Evolutionary conservation across 1,284 basidiomycete genomes (phyloP), one percentile per base, ranked within the genome.

Genomic region (Trametes pubescens): DNA sequence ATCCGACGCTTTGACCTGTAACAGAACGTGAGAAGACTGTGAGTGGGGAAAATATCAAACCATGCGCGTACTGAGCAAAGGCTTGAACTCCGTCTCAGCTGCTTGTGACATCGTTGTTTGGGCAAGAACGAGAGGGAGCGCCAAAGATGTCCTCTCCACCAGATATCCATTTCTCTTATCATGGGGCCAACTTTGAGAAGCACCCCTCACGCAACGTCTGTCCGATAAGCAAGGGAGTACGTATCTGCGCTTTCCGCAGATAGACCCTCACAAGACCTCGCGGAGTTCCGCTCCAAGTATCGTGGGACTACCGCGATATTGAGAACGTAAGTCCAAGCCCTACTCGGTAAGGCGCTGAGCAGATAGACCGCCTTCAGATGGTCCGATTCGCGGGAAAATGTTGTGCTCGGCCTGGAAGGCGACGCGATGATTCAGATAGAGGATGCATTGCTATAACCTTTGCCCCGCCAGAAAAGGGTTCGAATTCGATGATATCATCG

Each of bases 1-100:
- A 84, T 32, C 82, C 82, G 11, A 83, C 81, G 60, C 82, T 80
- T 68, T 82, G 74, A 32, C 67, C 82, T 82, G 40, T 5, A 26
- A 14, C 21, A 38, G 10, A 14, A 26, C 13, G 5, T 22, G 0
- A 16, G 52, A 8, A 22, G 24, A 11, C 8, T 24, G 18, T 49
- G 14, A 13, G 13, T 6, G 52, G 34, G 2, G 37, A 7, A 13
- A 32, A n/a, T n/a, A n/a, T n/a, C 48, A 34, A 44, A 21, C 3
- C 14, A 21, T 9, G 56, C 74, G 56, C 74, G 38, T 38, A 77
- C 75, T 43, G 2, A 77, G 69, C n/a, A 75, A 56, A 18, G 75
- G 75, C 54, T 68, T 74, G 70, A 75, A 75, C 32, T 71, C 73
- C 21, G 72, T 61, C 24, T 48, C 24, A 24, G n/a, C 21, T 14